These are phyloP conservation scores for Quercus lobata DNA, from an alignment of 331 rosid species.

Conservation along the genomic window DNA sequence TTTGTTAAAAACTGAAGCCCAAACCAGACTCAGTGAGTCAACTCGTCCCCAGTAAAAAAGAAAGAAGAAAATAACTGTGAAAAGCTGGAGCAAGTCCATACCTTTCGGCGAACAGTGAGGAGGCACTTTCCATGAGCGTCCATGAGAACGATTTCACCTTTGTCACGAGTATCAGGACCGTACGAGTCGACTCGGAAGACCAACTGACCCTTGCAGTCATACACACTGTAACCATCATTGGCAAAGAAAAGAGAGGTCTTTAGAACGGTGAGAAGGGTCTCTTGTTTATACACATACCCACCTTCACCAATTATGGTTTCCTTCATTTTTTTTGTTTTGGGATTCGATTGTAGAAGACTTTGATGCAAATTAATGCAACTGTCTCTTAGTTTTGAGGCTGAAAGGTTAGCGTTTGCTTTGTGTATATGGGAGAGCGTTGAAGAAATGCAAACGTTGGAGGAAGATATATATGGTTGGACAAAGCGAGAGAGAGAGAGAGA, in stretches of 20 bases:
- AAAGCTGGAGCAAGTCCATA: neutral
- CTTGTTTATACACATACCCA: constrained; percentile 45
- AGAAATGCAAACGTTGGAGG: neutral
- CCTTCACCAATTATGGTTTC: constrained; percentile 34
- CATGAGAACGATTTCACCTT: constrained; percentile 78
- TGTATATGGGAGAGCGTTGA: neutral
- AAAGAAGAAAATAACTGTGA: neutral
- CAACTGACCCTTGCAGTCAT: constrained; percentile 61
- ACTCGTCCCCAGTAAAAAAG: neutral
- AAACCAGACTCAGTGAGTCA: constrained; percentile 12
- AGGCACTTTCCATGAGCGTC: constrained; percentile 75
- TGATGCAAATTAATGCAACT: neutral
- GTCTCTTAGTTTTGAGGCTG: neutral
- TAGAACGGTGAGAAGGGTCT: constrained; percentile 64
- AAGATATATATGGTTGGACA: neutral
- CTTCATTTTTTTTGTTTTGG: constrained; percentile 27
- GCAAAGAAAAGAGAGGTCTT: constrained; percentile 80
- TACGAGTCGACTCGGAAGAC: constrained; percentile 88
- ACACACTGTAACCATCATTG: constrained; percentile 81
- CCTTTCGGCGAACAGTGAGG: constrained; percentile 88
- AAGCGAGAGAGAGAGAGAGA: neutral
- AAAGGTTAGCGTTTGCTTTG: neutral
- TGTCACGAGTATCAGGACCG: constrained; percentile 52
- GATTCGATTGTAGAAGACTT: neutral
- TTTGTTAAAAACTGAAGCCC: neutral